Evolutionary conservation across 139 green algal species (phyloP).

Genomic region (Asterochloris erici): DNA sequence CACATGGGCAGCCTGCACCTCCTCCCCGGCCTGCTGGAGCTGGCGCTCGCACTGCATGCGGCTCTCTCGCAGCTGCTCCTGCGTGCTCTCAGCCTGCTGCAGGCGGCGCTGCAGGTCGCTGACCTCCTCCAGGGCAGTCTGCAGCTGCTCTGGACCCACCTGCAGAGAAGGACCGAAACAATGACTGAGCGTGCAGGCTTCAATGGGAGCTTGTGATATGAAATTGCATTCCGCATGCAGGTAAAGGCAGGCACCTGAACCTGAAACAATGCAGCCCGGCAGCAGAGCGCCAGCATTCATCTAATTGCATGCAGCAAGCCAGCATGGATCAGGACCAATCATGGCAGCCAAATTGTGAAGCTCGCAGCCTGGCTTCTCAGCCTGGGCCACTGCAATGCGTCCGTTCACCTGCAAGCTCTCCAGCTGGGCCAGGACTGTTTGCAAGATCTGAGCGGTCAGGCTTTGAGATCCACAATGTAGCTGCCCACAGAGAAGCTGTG

Average conservation of each 20-base stretch:
- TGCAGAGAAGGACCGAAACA: background rate
- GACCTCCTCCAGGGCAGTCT: slow-evolving; percentile 3
- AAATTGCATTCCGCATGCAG: too few relatives aligned
- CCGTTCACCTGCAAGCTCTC: too few relatives aligned
- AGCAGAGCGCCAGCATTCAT: too few relatives aligned
- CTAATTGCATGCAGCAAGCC: background rate
- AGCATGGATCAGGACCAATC: background rate
- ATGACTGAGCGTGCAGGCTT: background rate
- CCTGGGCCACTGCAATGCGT: too few relatives aligned
- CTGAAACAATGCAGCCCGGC: too few relatives aligned
- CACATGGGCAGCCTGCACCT: background rate
- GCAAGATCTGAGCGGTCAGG: too few relatives aligned
- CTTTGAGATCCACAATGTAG: too few relatives aligned
- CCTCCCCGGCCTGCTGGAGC: slow-evolving; percentile 10
- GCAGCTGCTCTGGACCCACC: background rate
- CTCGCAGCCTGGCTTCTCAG: background rate
- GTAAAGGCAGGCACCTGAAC: too few relatives aligned
- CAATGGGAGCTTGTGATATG: too few relatives aligned
- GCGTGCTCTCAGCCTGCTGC: background rate
- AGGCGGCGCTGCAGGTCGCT: background rate
- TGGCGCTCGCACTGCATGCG: slow-evolving; percentile 10
- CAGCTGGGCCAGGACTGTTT: background rate
- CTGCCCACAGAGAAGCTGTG: too few relatives aligned
- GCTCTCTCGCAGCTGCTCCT: slow-evolving; percentile 14
- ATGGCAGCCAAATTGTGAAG: background rate